phyloP scores from a whole-genome alignment of 2,329 filamentous ascomycete species.

The Torrubiellomyces zombiae region DNA sequence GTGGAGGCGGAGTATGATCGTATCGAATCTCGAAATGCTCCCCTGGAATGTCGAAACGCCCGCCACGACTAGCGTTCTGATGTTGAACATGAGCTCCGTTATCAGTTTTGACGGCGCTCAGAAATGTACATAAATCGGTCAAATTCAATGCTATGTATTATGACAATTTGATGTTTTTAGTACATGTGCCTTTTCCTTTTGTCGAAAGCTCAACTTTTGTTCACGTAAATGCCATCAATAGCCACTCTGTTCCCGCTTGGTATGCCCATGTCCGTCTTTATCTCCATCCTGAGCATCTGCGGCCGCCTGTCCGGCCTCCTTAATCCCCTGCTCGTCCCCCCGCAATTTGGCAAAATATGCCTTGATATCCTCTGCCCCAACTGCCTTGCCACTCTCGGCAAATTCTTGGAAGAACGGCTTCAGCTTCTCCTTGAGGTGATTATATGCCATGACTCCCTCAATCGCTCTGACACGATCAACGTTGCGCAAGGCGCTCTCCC shows the following conservation, averaged over 20 bases:
- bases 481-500: slow-evolving; percentile 80
- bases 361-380: slow-evolving; percentile 92
- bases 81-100: too few relatives aligned
- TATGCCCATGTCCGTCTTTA: slow-evolving; percentile 15
- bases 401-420: slow-evolving; percentile 89
- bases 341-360: slow-evolving; percentile 86
- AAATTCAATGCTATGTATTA: too few relatives aligned
- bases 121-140: too few relatives aligned
- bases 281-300: slow-evolving; percentile 18
- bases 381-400: slow-evolving; percentile 73
- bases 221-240: too few relatives aligned
- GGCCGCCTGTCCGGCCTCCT: slow-evolving; percentile 40
- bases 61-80: too few relatives aligned
- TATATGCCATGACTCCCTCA: slow-evolving; percentile 96
- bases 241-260: slow-evolving; percentile 35
- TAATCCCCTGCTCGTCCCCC: slow-evolving; percentile 65
- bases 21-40: too few relatives aligned
- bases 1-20: too few relatives aligned
- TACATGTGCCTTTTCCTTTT: too few relatives aligned
- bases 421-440: slow-evolving; percentile 88
- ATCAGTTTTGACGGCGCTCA: too few relatives aligned
- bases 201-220: too few relatives aligned
- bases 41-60: too few relatives aligned
- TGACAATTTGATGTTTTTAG: too few relatives aligned
- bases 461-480: slow-evolving; percentile 88